Evolutionary conservation across 192 early-diverging fungal species (phyloP), one percentile per base, ranked within the genome.

Genomic region (Backusella liffmaniae): DNA sequence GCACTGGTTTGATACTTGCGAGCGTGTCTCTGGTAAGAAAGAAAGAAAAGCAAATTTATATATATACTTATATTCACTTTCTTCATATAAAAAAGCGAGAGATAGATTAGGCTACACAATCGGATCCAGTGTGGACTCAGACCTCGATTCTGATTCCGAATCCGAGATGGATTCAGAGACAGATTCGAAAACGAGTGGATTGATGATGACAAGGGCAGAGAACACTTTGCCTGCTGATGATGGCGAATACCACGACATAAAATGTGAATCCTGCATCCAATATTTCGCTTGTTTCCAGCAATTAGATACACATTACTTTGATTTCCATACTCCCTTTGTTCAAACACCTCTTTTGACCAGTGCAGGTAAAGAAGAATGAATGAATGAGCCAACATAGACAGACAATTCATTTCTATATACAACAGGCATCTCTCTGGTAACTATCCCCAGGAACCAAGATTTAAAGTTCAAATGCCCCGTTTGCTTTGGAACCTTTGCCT

Each of bases 41-140:
- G 21, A 21, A 59, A 53, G 10, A 59, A 59, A 59, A 13, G 9
- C 3, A 26, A 29, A 10, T 56, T 56, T 56, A 26, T 23, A 7
- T 21, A 8, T 32, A 32, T 32, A 32, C 3, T 8, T 56, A 56
- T 23, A 10, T 56, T 56, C 10, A 21, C 21, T 23, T 56, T 56
- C 7, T 56, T 8, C 10, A 56, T 56, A 56, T 8, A 62, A 62
- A 62, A 62, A 59, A 62, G 56, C 9, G 10, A 62, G 56, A 62
- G 23, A 62, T 29, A 62, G 53, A 10, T 21, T 56, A 56, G 53
- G n/a, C 18, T 56, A 56, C 53, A 56, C 53, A 56, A 56, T 56
- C 53, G 53, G 53, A 56, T 56, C 53, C n/a, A 56, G 53, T 23
- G 53, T 56, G 53, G 53, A 56, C 53, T 56, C 53, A 56, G 53